Conservation (phyloP, 1,284 basidiomycete genomes). For the Exobasidium cylindrosporum region DNA sequence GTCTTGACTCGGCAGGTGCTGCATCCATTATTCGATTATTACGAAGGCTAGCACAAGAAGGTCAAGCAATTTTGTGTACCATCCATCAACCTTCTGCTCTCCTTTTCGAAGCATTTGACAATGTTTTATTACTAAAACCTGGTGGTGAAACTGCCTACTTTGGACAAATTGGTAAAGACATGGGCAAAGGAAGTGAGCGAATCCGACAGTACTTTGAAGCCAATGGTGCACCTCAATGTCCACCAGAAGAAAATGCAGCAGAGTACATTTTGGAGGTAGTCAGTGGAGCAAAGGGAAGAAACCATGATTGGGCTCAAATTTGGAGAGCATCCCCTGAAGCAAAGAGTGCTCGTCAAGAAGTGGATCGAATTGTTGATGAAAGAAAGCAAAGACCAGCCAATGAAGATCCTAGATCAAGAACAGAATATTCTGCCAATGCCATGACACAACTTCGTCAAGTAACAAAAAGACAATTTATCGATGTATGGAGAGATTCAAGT, state of each 20-base stretch:
- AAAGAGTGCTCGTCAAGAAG: constrained; percentile 56
- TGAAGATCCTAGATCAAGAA: constrained; percentile 42
- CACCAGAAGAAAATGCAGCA: constrained; percentile 36
- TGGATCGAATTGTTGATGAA: constrained; percentile 57
- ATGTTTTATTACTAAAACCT: constrained; percentile 34
- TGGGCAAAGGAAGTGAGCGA: constrained; percentile 21
- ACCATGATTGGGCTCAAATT: constrained; percentile 30
- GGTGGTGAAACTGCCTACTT: constrained; percentile 38
- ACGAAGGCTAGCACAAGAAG: constrained; percentile 33
- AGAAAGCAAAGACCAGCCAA: constrained; percentile 28
- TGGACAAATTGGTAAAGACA: constrained; percentile 33
- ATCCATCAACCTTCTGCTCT: constrained; percentile 45
- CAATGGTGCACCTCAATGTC: constrained; percentile 36
- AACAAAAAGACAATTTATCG: constrained; percentile 61
- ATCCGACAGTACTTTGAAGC: constrained; percentile 42
- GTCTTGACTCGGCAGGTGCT: constrained; percentile 39
- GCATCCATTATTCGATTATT: constrained; percentile 40
- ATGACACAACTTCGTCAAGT: constrained; percentile 62
- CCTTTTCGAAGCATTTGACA: constrained; percentile 44
- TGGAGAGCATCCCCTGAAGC: constrained; percentile 57
- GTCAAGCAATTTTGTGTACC: constrained; percentile 45
- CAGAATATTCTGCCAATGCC: constrained; percentile 64
- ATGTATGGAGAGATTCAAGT: constrained; percentile 66
- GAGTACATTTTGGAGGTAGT: constrained; percentile 56
- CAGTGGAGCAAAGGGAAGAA: constrained; percentile 18